Conservation (phyloP, 192 early-diverging fungal genomes). For the Mortierella alpina region DNA sequence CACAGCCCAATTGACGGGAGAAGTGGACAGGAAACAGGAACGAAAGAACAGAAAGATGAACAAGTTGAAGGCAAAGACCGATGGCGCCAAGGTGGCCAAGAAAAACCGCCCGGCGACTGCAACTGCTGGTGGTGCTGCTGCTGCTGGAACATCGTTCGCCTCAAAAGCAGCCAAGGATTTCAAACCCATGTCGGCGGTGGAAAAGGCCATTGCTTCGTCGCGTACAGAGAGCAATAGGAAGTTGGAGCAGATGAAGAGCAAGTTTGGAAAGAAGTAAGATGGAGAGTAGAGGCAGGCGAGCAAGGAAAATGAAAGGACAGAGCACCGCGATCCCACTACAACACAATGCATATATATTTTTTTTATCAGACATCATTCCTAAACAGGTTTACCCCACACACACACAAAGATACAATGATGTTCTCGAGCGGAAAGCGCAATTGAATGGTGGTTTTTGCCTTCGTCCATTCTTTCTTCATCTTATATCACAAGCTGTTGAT, state of each 20-base stretch:
- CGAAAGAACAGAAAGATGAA: slow-evolving; percentile 54
- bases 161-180: slow-evolving; percentile 3
- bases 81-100: slow-evolving; percentile 39
- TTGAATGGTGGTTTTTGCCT: neutral
- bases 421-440: too few relatives aligned
- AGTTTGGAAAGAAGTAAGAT: slow-evolving; percentile 44
- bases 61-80: slow-evolving; percentile 54
- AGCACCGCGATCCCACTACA: too few relatives aligned
- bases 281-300: too few relatives aligned
- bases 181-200: slow-evolving; percentile 42
- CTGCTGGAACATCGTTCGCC: neutral
- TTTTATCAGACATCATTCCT: too few relatives aligned
- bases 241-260: slow-evolving; percentile 29
- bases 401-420: too few relatives aligned
- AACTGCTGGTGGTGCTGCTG: neutral
- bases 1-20: slow-evolving; percentile 45
- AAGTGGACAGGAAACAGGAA: slow-evolving; percentile 54
- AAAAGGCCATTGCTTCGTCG: slow-evolving; percentile 40
- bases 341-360: too few relatives aligned
- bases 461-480: neutral
- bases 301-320: neutral
- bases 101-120: neutral
- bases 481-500: neutral
- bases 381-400: too few relatives aligned
- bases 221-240: slow-evolving; percentile 34